phyloP scores from a whole-genome alignment of 2,329 filamentous ascomycete genomes.

The Chalaropsis ovoidea region DNA sequence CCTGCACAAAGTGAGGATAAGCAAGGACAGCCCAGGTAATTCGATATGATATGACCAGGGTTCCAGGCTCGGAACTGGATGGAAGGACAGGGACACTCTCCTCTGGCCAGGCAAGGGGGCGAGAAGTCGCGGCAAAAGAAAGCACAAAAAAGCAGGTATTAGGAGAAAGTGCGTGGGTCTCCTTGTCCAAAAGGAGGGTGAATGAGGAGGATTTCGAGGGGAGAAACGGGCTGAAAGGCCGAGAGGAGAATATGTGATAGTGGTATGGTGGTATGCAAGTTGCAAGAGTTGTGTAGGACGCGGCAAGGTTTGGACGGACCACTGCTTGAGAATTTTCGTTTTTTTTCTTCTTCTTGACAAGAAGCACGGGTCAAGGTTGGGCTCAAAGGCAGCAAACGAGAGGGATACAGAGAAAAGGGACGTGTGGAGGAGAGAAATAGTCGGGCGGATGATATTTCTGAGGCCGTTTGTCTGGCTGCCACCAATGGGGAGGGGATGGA shows the following conservation, averaged over 20 bases:
- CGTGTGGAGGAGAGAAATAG: background rate
- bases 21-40: conserved; percentile 14
- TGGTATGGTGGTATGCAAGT: background rate
- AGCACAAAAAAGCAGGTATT: conserved; percentile 9
- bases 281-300: background rate
- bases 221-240: background rate
- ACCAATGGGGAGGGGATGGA: background rate
- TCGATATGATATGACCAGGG: conserved; percentile 19
- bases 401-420: background rate
- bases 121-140: conserved; percentile 12
- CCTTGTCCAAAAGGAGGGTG: conserved; percentile 12
- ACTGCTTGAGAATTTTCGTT: conserved; percentile 3
- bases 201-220: background rate
- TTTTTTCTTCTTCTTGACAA: conserved; percentile 11
- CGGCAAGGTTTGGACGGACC: conserved; percentile 12
- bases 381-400: background rate
- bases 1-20: conserved; percentile 16
- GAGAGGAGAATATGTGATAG: background rate
- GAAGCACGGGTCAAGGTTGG: conserved; percentile 11
- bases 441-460: background rate
- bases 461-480: background rate
- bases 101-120: conserved; percentile 16
- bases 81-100: conserved; percentile 8
- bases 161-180: conserved; percentile 12
- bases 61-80: conserved; percentile 17